A percentile compares a stretch with the other conserved stretches of the same genome.
These are phyloP conservation scores for Elsinoe arachidis DNA, from an alignment of 2,329 filamentous ascomycete species.

Conservation along the genomic window DNA sequence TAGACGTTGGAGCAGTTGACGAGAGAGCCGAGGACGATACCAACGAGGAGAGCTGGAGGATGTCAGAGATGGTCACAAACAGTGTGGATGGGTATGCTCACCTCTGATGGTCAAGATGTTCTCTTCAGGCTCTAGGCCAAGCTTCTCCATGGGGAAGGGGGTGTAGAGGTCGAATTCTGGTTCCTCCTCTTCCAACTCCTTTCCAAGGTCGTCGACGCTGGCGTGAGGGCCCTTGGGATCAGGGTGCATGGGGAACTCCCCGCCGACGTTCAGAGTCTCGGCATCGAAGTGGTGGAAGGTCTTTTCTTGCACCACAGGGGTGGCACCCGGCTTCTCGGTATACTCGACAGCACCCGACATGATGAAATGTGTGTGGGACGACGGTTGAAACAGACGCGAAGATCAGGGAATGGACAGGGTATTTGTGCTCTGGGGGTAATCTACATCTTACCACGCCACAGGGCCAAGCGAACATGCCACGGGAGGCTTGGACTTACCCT, in stretches of 20 bases:
- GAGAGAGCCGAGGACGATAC: conserved; percentile 48
- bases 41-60: conserved; percentile 43
- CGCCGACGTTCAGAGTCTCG: conserved; percentile 7
- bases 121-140: not conserved
- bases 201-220: conserved; percentile 2
- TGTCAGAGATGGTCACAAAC: not conserved
- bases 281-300: conserved; percentile 1
- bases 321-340: not conserved
- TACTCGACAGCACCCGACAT: conserved; percentile 4
- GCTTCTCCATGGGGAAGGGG: conserved; percentile 1
- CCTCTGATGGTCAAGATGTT: conserved; percentile 3
- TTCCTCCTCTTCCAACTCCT: conserved; percentile 5
- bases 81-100: not conserved
- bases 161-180: conserved; percentile 4
- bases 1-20: conserved; percentile 57
- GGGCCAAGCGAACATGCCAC: not conserved
- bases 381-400: not conserved
- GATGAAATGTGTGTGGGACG: not conserved
- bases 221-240: conserved; percentile 7
- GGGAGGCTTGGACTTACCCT: not conserved
- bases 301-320: not conserved
- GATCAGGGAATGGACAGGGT: not conserved
- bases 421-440: not conserved
- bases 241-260: conserved; percentile 8
- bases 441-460: not conserved